phyloP scores from a whole-genome alignment of 345 rosid genomes.

The Abelmoschus esculentus region DNA sequence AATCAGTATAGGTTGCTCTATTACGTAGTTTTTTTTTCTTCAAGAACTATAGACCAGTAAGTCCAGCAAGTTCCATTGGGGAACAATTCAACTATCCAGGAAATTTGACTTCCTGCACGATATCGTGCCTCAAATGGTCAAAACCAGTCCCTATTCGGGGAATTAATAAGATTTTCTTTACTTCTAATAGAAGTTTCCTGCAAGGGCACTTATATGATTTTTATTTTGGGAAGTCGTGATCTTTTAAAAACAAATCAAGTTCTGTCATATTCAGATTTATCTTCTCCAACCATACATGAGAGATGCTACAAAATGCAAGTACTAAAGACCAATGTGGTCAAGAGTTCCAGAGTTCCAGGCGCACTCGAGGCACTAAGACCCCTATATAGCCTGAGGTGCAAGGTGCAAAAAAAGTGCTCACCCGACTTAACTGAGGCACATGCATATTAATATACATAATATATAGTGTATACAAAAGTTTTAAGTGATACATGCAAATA shows the following conservation, averaged over 20 bases:
- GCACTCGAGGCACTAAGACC: too few relatives aligned
- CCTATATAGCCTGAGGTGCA: too few relatives aligned
- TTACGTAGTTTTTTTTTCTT: neutral
- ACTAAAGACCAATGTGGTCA: too few relatives aligned
- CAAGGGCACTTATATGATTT: neutral
- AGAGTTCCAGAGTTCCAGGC: too few relatives aligned
- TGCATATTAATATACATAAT: too few relatives aligned
- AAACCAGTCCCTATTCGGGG: neutral
- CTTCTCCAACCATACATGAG: too few relatives aligned
- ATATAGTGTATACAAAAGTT: too few relatives aligned
- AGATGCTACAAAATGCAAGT: too few relatives aligned
- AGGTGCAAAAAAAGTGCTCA: too few relatives aligned
- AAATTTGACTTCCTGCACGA: neutral
- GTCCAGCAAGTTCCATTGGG: neutral
- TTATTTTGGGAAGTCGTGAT: neutral
- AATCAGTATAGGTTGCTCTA: constrained; percentile 1
- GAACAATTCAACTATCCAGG: constrained; percentile 1
- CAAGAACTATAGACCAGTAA: neutral
- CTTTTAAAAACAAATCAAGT: neutral
- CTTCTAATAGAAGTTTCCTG: neutral
- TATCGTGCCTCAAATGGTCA: neutral
- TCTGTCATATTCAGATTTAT: neutral
- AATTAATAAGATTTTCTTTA: neutral
- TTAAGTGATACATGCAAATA: too few relatives aligned
- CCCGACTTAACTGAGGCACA: too few relatives aligned